Conservation (phyloP, 805 yeast species). For the Lipomyces chichibuensis region DNA sequence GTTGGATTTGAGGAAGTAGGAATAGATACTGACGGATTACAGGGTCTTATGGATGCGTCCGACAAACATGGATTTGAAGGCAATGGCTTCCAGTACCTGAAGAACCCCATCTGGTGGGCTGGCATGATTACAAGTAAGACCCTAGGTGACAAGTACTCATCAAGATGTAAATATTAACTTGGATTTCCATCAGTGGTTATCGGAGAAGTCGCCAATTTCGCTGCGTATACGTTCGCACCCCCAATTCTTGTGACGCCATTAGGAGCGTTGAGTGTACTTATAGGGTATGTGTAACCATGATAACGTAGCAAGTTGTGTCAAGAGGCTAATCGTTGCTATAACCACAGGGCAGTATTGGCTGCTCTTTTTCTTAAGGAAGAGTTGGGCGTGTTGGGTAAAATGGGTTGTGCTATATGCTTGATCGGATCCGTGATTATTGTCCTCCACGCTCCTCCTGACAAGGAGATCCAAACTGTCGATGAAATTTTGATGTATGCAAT, state of each 20-base stretch:
- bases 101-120: constrained; percentile 91
- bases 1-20: not conserved
- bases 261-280: constrained; percentile 87
- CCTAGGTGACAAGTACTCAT: not conserved
- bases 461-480: constrained; percentile 83
- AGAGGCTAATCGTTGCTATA: not conserved
- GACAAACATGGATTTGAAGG: constrained; percentile 64
- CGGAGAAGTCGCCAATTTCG: constrained; percentile 90
- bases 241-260: constrained; percentile 89
- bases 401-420: constrained; percentile 91
- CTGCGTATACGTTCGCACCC: constrained; percentile 94
- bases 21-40: not conserved
- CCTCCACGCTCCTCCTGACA: constrained; percentile 92
- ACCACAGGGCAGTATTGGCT: constrained; percentile 68
- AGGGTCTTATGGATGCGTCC: constrained; percentile 72
- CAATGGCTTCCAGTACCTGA: constrained; percentile 75
- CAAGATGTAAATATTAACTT: not conserved
- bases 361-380: constrained; percentile 83
- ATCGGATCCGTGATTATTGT: constrained; percentile 87
- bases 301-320: not conserved
- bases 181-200: constrained; percentile 61
- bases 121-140: constrained; percentile 66
- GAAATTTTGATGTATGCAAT: constrained; percentile 81
- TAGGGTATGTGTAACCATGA: constrained; percentile 52
- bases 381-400: constrained; percentile 80